These are phyloP conservation scores for Ramalina intermedia DNA, from an alignment of 495 filamentous ascomycete genomes.

Conservation along the genomic window DNA sequence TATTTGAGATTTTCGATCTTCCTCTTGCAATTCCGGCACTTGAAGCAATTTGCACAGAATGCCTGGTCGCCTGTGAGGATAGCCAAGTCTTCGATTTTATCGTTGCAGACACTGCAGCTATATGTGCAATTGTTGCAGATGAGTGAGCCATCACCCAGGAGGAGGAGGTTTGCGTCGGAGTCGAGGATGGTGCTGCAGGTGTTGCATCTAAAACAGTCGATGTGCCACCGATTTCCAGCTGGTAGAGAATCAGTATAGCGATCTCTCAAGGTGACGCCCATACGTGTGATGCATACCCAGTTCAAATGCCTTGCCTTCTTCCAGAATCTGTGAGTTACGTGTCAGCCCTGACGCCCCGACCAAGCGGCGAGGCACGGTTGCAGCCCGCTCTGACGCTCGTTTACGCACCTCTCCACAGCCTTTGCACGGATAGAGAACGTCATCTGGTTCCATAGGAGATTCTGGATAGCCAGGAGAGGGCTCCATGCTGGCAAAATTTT, in stretches of 20 bases:
- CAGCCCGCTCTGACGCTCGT: constrained; percentile 11
- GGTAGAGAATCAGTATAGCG: constrained; percentile 12
- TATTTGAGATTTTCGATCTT: constrained; percentile 99
- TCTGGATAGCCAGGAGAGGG: constrained; percentile 55
- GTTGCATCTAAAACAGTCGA: constrained; percentile 98
- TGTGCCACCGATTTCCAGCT: constrained; percentile 99
- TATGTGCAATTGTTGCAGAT: constrained; percentile 99
- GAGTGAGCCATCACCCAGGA: constrained; percentile 92
- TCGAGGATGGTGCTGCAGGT: constrained; percentile 91
- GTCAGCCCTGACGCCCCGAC: constrained; percentile 2
- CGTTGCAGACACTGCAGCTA: constrained; percentile 90
- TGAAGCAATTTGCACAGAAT: constrained; percentile 96
- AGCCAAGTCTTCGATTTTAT: constrained; percentile 97
- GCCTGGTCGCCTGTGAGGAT: constrained; percentile 97
- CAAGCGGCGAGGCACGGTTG: constrained; percentile 8
- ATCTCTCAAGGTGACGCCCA: constrained; percentile 5
- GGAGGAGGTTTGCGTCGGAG: constrained; percentile 92
- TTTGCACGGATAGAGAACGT: constrained; percentile 83
- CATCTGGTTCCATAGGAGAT: constrained; percentile 74
- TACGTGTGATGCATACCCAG: constrained; percentile 51
- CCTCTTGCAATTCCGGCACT: constrained; percentile 93
- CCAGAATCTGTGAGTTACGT: constrained; percentile 54
- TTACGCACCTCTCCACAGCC: constrained; percentile 79
- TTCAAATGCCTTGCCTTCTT: constrained; percentile 98
- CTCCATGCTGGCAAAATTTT: constrained; percentile 30